Evolutionary conservation across 108 stramenopile genomes (phyloP), one percentile per base, ranked within the genome.

Genomic region (Pseudonitzschia multistriata): DNA sequence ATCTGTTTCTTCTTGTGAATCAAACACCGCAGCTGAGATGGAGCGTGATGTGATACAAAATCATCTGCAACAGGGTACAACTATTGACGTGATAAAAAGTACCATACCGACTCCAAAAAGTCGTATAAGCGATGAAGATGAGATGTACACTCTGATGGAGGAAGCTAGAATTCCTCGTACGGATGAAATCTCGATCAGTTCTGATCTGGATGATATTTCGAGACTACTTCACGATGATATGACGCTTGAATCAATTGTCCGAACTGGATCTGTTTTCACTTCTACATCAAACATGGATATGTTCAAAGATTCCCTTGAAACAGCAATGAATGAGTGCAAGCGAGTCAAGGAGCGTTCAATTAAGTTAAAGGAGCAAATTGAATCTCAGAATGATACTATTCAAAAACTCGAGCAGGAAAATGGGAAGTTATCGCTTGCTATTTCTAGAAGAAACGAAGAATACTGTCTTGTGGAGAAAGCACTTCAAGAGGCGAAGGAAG

Each of bases 261-360:
- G 35, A 33, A 55, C 63, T 42, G 63, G 24, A 33, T 45, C 63
- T 40, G 42, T 60, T 5, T 47, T 55, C 11, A 67, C 74, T 11
- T 62, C 65, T n/a, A 45, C 24, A 0, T 36, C 39, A 17, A 49
- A 67, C 47, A 33, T 34, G 13, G 74, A 75, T 11, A 25, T 11
- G 5, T 72, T 55, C 45, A 71, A 63, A 47, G 63, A 62, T 25
- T 70, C 70, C 8, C 66, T 78, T 19, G 71, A 78, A 37, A 48
- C 71, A 17, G 77, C 71, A 7, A 39, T 78, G 34, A 54, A 59
- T 49, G 77, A 78, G 49, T 78, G 77, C 34, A 62, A 61, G 45
- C 65, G 71, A 34, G 77, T 78, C 14, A 54, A 54, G 14, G 61
- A 72, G 14, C 55, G 71, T 24, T 72, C 67, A 40, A 33, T 59